Evolutionary conservation across 495 filamentous ascomycete species (phyloP), one percentile per base, ranked within the genome.

Genomic region (Ramalina peruviana): DNA sequence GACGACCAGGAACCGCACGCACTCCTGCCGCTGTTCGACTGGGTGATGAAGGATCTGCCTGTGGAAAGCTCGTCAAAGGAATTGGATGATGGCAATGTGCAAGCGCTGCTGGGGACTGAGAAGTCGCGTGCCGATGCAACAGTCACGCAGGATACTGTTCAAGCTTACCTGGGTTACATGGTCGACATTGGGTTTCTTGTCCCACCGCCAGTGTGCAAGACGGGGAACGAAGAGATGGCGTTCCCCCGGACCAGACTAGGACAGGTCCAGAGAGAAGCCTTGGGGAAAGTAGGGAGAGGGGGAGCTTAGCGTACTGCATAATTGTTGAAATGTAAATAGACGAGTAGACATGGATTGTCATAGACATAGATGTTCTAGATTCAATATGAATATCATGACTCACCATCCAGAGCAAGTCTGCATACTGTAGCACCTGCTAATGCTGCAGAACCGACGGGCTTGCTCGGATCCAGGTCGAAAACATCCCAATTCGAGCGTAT

Each of bases 21-120:
- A 23, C 51, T 69, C 60, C 25, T 92, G 76, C 87, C 88, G 1
- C 76, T 95, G 23, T 88, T 83, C 60, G 83, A 94, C 65, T 90
- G 93, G 62, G 85, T 84, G 39, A 82, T 79, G 26, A 74, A 76
- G 16, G 82, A 94, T 58, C 75, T 96, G 9, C 88, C 88, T 0
- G 75, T 74, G 9, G 79, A 78, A 52, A 88, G 86, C 11, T 80
- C 79, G 49, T 86, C 88, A 1, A 88, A 86, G 0, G 85, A 86
- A 60, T 70, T 96, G 20, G 83, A 86, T 50, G 86, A 94, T 56
- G 60, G 63, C 15, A 89, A 93, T 54, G 79, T 89, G 3, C 71
- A 72, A 0, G 62, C 68, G 1, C 71, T 83, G 0, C 65, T 94
- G 23, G 72, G 71, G 51, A 63, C 69, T 0, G 82, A 90, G 59